Conservation (phyloP, 306 rosid genomes). For the Begonia fuchsioides region DNA sequence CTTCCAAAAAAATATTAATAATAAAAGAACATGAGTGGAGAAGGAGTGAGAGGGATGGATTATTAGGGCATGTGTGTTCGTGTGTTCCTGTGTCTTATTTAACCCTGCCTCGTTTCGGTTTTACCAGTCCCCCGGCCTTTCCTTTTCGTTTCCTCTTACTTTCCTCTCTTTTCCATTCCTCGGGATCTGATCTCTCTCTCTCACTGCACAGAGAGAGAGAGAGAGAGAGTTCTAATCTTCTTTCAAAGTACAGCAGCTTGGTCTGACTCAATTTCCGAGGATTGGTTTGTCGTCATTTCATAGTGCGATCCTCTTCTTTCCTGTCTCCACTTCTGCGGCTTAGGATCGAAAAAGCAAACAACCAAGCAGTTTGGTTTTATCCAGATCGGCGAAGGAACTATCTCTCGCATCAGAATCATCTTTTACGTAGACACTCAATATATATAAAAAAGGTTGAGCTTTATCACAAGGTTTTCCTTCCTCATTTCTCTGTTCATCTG, state of each 20-base stretch:
- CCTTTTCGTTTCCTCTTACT: conserved; percentile 4
- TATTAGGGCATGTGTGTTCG: conserved; percentile 39
- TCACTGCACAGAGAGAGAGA: too few relatives aligned
- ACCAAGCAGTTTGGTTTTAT: not conserved
- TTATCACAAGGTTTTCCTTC: too few relatives aligned
- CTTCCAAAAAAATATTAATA: conserved; percentile 41
- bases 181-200: conserved; percentile 45
- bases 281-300: conserved; percentile 6
- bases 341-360: not conserved
- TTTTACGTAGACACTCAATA: too few relatives aligned
- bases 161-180: conserved; percentile 16
- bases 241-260: not conserved
- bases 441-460: too few relatives aligned
- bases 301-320: conserved; percentile 11
- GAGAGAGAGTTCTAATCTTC: not conserved
- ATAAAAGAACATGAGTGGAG: conserved; percentile 13
- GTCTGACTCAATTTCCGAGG: conserved; percentile 48
- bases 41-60: conserved; percentile 20
- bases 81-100: conserved; percentile 35
- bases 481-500: too few relatives aligned
- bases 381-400: not conserved
- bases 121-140: conserved; percentile 30
- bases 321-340: not conserved
- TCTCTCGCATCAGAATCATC: not conserved
- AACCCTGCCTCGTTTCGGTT: conserved; percentile 31